These are phyloP conservation scores for Hyparrhenia diplandra DNA, from an alignment of 176 grass and related monocot genomes.

Conservation along the genomic window DNA sequence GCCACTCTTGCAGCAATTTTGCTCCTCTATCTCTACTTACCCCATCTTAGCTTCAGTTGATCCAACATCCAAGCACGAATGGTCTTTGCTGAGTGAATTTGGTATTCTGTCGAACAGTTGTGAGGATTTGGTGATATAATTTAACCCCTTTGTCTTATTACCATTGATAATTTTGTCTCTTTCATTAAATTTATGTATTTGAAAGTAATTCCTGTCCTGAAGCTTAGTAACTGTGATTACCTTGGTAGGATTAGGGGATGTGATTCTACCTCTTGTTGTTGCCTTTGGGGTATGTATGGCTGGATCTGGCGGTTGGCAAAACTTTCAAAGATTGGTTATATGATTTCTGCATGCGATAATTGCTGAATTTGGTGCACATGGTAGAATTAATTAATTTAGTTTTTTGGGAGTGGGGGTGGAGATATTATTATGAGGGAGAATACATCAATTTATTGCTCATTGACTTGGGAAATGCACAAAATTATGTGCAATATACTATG, in stretches of 20 bases:
- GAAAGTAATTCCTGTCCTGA: not conserved
- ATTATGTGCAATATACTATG: not conserved
- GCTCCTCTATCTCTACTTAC: not conserved
- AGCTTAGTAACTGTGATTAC: not conserved
- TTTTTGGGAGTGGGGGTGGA: not conserved
- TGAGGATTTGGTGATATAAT: slow-evolving; percentile 24
- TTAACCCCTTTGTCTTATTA: slow-evolving; percentile 2
- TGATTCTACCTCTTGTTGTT: not conserved
- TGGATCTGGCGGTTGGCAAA: not conserved
- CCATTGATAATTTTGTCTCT: not conserved
- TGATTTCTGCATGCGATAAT: not conserved
- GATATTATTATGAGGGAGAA: not conserved
- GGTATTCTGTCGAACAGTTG: slow-evolving; percentile 4
- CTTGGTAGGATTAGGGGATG: not conserved
- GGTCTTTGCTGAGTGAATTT: slow-evolving; percentile 19
- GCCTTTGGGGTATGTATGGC: not conserved
- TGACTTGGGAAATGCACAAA: not conserved
- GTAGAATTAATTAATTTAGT: no score
- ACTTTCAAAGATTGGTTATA: not conserved
- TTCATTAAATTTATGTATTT: not conserved
- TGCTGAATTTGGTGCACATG: not conserved
- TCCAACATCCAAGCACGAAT: not conserved
- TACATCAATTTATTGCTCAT: not conserved
- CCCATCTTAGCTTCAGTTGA: slow-evolving; percentile 8
- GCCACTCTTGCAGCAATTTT: not conserved